A percentile compares a stretch with the other conserved stretches of the same genome.
Conservation (phyloP, 345 rosid genomes). For the Salix udensis region DNA sequence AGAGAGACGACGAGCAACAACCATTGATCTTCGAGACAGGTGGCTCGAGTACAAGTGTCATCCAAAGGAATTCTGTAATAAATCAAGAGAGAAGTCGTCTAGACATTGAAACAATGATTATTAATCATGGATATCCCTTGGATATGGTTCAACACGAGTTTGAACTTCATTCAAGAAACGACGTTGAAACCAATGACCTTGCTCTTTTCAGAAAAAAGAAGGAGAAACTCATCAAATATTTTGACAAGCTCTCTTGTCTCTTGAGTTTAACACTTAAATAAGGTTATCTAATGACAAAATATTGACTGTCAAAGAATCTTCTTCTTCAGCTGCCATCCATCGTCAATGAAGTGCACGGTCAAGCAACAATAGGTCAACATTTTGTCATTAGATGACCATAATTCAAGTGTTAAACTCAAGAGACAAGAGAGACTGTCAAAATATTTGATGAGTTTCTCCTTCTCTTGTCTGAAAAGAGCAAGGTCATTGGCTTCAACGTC, state of each 20-base stretch:
- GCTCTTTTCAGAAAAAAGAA: no score
- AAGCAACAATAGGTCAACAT: background rate
- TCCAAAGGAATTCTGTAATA: background rate
- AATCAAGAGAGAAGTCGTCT: background rate
- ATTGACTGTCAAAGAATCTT: no score
- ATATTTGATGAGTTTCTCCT: background rate
- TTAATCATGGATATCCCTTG: background rate
- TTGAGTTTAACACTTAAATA: no score
- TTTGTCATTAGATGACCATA: background rate
- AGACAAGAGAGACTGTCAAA: background rate
- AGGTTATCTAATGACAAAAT: no score
- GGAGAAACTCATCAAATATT: no score
- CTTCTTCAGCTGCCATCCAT: background rate
- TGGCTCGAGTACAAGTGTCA: background rate
- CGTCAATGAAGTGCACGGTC: background rate
- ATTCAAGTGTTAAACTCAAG: background rate
- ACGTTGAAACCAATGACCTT: no score
- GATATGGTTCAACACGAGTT: background rate
- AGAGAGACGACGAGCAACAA: background rate
- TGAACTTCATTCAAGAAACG: no score
- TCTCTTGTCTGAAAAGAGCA: background rate
- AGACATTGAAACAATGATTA: background rate
- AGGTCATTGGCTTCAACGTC: background rate
- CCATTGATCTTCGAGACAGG: background rate
- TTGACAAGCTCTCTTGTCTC: no score